These are phyloP conservation scores for Tulasnella sp. DNA, from an alignment of 768 basidiomycete species.

Conservation along the genomic window DNA sequence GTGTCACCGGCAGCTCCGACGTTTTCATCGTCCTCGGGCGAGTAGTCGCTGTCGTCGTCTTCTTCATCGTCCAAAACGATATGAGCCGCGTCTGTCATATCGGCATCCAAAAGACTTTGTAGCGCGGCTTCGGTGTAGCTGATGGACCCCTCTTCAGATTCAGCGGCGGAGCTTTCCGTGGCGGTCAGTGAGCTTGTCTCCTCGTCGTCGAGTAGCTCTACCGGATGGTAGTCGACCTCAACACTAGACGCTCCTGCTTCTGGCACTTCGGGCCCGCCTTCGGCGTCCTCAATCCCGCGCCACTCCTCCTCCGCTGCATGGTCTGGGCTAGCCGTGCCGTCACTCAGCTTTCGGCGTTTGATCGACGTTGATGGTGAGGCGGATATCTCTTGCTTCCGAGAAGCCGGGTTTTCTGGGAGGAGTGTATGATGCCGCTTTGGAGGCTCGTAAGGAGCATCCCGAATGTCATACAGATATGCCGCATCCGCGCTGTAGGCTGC, in stretches of 20 bases:
- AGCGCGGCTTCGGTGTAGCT: neutral
- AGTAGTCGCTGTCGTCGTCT: constrained; percentile 25
- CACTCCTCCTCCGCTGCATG: constrained; percentile 9
- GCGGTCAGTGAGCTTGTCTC: neutral
- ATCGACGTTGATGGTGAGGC: neutral
- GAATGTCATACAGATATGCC: constrained; percentile 62
- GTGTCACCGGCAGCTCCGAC: constrained; percentile 27
- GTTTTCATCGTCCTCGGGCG: constrained; percentile 25
- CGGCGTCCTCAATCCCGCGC: neutral
- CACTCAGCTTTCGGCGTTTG: constrained; percentile 5
- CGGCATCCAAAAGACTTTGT: neutral
- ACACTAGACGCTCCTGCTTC: neutral
- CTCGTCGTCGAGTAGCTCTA: neutral
- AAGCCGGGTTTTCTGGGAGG: constrained; percentile 14
- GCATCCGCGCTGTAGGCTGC: constrained; percentile 64
- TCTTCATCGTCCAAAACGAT: constrained; percentile 14
- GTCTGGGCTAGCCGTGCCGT: constrained; percentile 12
- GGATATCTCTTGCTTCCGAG: neutral
- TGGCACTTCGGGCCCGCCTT: neutral
- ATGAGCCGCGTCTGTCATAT: neutral
- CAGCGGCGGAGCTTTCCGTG: neutral
- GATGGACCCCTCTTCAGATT: neutral
- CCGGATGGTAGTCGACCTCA: neutral
- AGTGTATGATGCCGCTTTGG: constrained; percentile 17
- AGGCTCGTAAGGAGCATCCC: constrained; percentile 39